phyloP scores from a whole-genome alignment of 495 filamentous ascomycete species.

The Aspergillus heteromorphus region DNA sequence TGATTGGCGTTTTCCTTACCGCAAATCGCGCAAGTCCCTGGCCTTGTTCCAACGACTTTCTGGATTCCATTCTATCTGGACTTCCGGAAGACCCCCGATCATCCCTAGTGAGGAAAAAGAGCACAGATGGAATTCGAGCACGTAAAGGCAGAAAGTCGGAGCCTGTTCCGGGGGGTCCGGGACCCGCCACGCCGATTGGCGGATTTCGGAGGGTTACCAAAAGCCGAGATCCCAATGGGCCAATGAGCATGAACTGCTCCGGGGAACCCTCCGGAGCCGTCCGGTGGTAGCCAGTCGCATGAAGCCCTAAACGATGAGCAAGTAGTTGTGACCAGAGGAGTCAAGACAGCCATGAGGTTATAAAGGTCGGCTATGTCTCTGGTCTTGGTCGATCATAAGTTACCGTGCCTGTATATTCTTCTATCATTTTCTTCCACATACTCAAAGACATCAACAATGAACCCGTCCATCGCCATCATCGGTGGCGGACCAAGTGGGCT shows the following conservation, averaged over 20 bases:
- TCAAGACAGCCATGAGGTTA: not conserved
- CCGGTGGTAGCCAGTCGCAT: not conserved
- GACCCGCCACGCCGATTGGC: not conserved
- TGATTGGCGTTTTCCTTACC: not conserved
- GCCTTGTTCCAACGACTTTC: not conserved
- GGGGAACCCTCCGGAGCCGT: not conserved
- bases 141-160: not conserved
- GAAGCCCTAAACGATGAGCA: not conserved
- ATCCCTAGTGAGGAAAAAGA: too few relatives aligned
- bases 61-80: not conserved
- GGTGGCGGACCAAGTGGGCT: conserved; percentile 51
- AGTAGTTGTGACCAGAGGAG: not conserved
- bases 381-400: too few relatives aligned
- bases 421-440: not conserved
- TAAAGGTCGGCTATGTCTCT: not conserved
- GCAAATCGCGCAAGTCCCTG: not conserved
- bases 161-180: not conserved
- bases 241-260: not conserved
- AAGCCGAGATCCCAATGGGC: not conserved
- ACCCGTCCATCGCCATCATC: conserved; percentile 44
- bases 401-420: too few relatives aligned
- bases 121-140: not conserved
- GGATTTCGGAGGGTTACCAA: not conserved
- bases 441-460: not conserved
- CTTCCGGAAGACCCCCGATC: not conserved